Conservation (phyloP, 2,329 filamentous ascomycete genomes). For the Rhexocercosporidium sp. region DNA sequence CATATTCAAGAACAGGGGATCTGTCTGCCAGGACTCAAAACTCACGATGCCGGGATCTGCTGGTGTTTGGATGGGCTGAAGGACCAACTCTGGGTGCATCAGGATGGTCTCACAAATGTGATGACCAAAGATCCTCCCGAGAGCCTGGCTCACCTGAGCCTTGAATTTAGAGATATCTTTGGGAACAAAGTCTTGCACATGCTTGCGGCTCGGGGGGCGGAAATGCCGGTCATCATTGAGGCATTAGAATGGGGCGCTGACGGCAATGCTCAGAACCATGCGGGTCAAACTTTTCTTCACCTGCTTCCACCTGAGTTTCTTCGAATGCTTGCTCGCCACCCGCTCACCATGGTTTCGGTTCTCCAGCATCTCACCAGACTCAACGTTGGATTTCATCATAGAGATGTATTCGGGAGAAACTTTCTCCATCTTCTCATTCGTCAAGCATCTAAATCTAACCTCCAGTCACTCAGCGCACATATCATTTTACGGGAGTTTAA, state of each 20-base stretch:
- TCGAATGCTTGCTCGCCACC: not conserved
- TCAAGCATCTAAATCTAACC: not conserved
- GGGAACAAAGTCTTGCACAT: constrained; percentile 49
- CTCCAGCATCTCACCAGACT: constrained; percentile 21
- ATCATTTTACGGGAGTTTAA: too few species aligned
- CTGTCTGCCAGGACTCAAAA: constrained; percentile 18
- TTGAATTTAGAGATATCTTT: constrained; percentile 41
- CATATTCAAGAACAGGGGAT: constrained; percentile 16
- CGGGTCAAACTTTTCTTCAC: constrained; percentile 30
- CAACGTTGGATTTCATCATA: constrained; percentile 21
- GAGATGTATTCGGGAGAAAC: constrained; percentile 25
- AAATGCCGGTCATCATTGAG: constrained; percentile 20
- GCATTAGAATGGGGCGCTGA: constrained; percentile 20
- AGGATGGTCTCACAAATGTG: not conserved
- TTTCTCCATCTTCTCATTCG: constrained; percentile 19
- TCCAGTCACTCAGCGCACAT: too few species aligned
- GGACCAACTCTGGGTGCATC: not conserved
- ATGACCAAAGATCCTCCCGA: not conserved
- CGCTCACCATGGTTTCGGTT: constrained; percentile 7
- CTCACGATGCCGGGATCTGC: constrained; percentile 17
- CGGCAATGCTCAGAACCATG: constrained; percentile 44
- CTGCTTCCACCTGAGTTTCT: not conserved
- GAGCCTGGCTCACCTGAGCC: constrained; percentile 7
- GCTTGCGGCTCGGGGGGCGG: constrained; percentile 26
- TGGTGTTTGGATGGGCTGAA: constrained; percentile 9